phyloP scores from a whole-genome alignment of 2,329 filamentous ascomycete genomes.

The Bretziella fagacearum region DNA sequence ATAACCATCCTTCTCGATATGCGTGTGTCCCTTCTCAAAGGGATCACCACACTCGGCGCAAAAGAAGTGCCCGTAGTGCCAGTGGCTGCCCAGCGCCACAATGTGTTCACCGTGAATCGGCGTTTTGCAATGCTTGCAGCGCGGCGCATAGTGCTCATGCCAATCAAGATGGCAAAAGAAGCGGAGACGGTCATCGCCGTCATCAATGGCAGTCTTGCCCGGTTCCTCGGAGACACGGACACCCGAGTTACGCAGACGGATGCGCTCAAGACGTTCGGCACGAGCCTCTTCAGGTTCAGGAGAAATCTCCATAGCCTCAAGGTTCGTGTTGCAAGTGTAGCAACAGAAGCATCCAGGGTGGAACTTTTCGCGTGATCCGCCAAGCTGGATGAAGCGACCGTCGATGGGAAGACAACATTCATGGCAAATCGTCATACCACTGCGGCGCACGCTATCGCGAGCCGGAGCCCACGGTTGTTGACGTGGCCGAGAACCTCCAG shows the following conservation, averaged over 20 bases:
- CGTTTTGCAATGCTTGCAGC: slow-evolving; percentile 90
- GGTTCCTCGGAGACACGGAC: slow-evolving; percentile 45
- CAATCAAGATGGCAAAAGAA: slow-evolving; percentile 99
- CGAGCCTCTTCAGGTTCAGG: slow-evolving; percentile 67
- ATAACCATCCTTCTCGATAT: slow-evolving; percentile 90
- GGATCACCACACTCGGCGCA: slow-evolving; percentile 97
- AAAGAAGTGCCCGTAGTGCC: slow-evolving; percentile 97
- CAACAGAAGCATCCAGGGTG: slow-evolving; percentile 90
- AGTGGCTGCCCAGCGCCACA: slow-evolving; percentile 84
- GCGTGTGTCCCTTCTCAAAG: slow-evolving; percentile 54
- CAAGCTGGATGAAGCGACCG: slow-evolving; percentile 74
- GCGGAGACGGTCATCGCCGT: slow-evolving; percentile 55
- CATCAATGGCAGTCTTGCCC: slow-evolving; percentile 47
- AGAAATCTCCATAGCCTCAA: slow-evolving; percentile 93
- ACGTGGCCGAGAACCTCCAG: slow-evolving; percentile 23
- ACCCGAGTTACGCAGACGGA: slow-evolving; percentile 41
- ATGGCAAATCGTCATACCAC: slow-evolving; percentile 53
- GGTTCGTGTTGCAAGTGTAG: slow-evolving; percentile 66
- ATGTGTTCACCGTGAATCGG: slow-evolving; percentile 93
- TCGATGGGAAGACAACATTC: slow-evolving; percentile 73
- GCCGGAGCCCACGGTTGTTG: slow-evolving; percentile 44
- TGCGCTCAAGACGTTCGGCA: slow-evolving; percentile 54
- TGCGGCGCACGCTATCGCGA: slow-evolving; percentile 28
- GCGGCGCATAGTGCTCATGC: slow-evolving; percentile 82
- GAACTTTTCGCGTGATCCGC: slow-evolving; percentile 56